Evolutionary conservation across 169 alveolate species (phyloP).

Genomic region (Plasmodium gallinaceum): DNA sequence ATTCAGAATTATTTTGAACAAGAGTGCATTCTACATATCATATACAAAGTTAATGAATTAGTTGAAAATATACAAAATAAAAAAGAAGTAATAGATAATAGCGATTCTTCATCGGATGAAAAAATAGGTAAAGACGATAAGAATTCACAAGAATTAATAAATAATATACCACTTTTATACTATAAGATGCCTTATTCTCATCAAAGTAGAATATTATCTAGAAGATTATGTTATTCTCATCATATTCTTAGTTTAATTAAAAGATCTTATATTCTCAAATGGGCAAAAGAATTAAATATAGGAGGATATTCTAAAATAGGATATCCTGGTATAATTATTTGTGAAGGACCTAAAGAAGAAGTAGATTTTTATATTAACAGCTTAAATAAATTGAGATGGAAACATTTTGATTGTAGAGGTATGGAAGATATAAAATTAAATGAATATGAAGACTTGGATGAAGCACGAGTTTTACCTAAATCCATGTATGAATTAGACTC

Average conservation of each 20-base stretch:
- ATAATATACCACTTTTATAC: slow-evolving; percentile 14
- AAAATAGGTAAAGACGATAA: slow-evolving; percentile 1
- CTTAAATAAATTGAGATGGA: slow-evolving; percentile 82
- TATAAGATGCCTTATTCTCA: slow-evolving; percentile 19
- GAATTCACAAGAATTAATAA: background rate
- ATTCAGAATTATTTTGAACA: slow-evolving; percentile 57
- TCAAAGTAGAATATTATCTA: slow-evolving; percentile 40
- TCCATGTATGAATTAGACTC: slow-evolving; percentile 78
- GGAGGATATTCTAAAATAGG: slow-evolving; percentile 86
- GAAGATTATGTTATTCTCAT: slow-evolving; percentile 80
- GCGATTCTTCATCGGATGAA: slow-evolving; percentile 33
- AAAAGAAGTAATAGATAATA: slow-evolving; percentile 2
- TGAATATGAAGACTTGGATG: slow-evolving; percentile 68
- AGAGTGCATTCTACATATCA: slow-evolving; percentile 41
- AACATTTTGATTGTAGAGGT: slow-evolving; percentile 83
- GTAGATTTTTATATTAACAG: slow-evolving; percentile 81
- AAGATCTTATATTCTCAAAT: slow-evolving; percentile 77
- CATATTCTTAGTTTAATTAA: slow-evolving; percentile 80
- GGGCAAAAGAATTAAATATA: slow-evolving; percentile 82
- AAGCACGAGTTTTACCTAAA: slow-evolving; percentile 77
- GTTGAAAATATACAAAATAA: slow-evolving; percentile 57
- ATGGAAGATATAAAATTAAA: slow-evolving; percentile 66
- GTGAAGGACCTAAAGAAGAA: slow-evolving; percentile 83
- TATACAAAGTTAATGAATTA: slow-evolving; percentile 67
- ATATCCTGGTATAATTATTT: slow-evolving; percentile 83